Evolutionary conservation across 1,139 yeast species (phyloP).

Genomic region (Kodamaea sp.): DNA sequence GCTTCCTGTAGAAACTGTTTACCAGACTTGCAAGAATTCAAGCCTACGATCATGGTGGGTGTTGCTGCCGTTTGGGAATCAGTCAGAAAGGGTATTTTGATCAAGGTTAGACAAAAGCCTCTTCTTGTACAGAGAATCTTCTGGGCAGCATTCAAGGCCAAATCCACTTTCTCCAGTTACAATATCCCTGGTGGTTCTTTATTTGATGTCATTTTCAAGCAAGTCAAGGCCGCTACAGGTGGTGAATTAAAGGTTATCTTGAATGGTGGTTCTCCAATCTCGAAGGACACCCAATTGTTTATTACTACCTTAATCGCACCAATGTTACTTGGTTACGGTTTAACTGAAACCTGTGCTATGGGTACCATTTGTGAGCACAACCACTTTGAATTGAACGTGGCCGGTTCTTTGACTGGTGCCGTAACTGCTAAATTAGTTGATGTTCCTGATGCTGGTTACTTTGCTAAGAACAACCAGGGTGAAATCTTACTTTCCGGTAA

Average conservation of each 20-base stretch:
- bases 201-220: constrained; percentile 72
- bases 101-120: constrained; percentile 71
- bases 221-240: constrained; percentile 93
- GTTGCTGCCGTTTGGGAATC: constrained; percentile 99
- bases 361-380: constrained; percentile 68
- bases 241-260: constrained; percentile 73
- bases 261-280: constrained; percentile 95
- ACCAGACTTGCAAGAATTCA: constrained; percentile 84
- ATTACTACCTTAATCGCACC: constrained; percentile 79
- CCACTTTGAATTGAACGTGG: constrained; percentile 68
- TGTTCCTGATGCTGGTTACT: constrained; percentile 89
- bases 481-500: constrained; percentile 82
- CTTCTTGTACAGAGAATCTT: constrained; percentile 73
- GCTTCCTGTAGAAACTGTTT: constrained; percentile 78
- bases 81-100: constrained; percentile 86
- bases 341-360: constrained; percentile 95
- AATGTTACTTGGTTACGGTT: constrained; percentile 92
- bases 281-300: constrained; percentile 83
- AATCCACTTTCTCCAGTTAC: constrained; percentile 58
- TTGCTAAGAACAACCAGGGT: constrained; percentile 90
- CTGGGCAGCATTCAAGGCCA: constrained; percentile 86
- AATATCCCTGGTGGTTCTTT: constrained; percentile 73
- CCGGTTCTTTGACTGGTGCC: constrained; percentile 82
- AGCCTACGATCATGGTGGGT: constrained; percentile 95
- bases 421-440: constrained; percentile 88